Base-by-base conservation (phyloP, 257 asterid species). In the Lycium barbarum region DNA sequence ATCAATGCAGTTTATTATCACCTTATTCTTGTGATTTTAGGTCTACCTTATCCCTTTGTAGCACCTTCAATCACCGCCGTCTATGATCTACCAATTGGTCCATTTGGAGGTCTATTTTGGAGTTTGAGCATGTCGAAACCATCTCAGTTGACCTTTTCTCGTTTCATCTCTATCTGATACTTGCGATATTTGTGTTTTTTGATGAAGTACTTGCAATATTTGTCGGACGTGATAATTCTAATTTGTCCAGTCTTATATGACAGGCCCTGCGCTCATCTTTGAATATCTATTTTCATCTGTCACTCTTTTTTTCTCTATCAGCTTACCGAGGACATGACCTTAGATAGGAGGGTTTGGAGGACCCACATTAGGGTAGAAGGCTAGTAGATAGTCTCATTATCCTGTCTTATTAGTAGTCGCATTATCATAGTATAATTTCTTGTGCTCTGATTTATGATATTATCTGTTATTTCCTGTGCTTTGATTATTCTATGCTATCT, bases 271-370 rank as follows among this genome's bases (percentile, higher is more conserved):
- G 0, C 81, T 47, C 80, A 20, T 74, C 62, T 49, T 13, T 74
- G 22, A 74, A 74, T 22, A 74, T 74, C 81, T 74, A 13, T 22
- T 74, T 49, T 49, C 81, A 74, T 74, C 13, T 8, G 40, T 49
- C 43, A 2, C 62, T 5, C 45, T 74, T 49, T 45, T 12, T 40
- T 49, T n/a, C 67, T 51, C 7, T 12, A 7, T 33, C 62, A 26
- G 22, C 11, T n/a, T n/a, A n/a, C n/a, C n/a, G n/a, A n/a, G n/a
- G n/a, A n/a, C n/a, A n/a, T n/a, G n/a, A n/a, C n/a, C n/a, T n/a
- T n/a, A n/a, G n/a, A n/a, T n/a, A n/a, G n/a, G n/a, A n/a, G n/a
- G n/a, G n/a, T n/a, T n/a, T n/a, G n/a, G n/a, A n/a, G n/a, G n/a
- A n/a, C n/a, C n/a, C n/a, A n/a, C n/a, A n/a, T n/a, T n/a, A n/a